Percentiles rank a stretch among this genome's conserved stretches.
These are phyloP conservation scores for Xerocomellus chrysenteron DNA, from an alignment of 768 basidiomycete genomes.

Conservation along the genomic window DNA sequence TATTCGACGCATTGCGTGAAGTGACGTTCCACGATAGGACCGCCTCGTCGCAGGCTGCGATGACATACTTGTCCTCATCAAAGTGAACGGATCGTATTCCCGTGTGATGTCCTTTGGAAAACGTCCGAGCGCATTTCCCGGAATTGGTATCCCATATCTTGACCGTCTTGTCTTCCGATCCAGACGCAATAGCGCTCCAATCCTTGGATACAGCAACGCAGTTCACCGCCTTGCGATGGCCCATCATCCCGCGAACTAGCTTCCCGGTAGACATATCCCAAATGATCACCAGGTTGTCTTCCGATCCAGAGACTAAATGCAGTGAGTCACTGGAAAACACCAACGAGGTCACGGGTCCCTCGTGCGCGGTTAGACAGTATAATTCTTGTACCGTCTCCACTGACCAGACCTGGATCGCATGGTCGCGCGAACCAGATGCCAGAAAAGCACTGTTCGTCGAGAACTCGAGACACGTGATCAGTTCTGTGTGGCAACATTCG, in stretches of 20 bases:
- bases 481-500: slow-evolving; percentile 7
- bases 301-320: slow-evolving; percentile 22
- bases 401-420: slow-evolving; percentile 24
- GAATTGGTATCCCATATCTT: slow-evolving; percentile 24
- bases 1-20: not conserved
- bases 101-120: slow-evolving; percentile 14
- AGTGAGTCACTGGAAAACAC: slow-evolving; percentile 22
- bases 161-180: slow-evolving; percentile 25
- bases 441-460: slow-evolving; percentile 12
- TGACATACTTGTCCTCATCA: slow-evolving; percentile 7
- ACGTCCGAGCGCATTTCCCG: slow-evolving; percentile 13
- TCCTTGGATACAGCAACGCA: slow-evolving; percentile 22
- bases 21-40: slow-evolving; percentile 9
- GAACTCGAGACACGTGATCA: slow-evolving; percentile 21
- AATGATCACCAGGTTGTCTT: slow-evolving; percentile 22
- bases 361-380: slow-evolving; percentile 13
- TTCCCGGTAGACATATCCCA: slow-evolving; percentile 23
- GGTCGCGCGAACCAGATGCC: slow-evolving; percentile 21
- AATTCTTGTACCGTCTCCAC: slow-evolving; percentile 11
- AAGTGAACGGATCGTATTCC: slow-evolving; percentile 16
- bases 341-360: slow-evolving; percentile 17
- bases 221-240: slow-evolving; percentile 17
- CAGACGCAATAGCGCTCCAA: slow-evolving; percentile 17
- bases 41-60: slow-evolving; percentile 5
- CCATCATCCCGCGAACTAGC: slow-evolving; percentile 16